phyloP scores from a whole-genome alignment of 1,284 basidiomycete genomes.

The Naganishia albida region DNA sequence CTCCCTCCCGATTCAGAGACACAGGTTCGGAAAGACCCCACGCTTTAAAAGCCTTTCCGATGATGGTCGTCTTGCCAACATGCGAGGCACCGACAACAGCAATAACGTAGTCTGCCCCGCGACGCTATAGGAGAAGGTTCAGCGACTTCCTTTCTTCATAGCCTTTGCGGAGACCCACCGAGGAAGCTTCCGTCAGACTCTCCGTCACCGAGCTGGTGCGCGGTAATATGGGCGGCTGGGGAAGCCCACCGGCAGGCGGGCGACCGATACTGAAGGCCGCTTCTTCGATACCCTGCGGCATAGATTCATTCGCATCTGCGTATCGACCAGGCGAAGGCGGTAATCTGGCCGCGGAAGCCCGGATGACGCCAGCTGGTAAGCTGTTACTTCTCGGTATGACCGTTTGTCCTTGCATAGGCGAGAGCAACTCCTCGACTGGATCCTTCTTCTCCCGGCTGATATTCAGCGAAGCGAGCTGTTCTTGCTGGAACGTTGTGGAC shows the following conservation, averaged over 20 bases:
- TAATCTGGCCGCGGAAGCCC: background rate
- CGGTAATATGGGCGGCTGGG: background rate
- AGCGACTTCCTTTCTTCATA: too few species aligned
- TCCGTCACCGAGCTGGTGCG: background rate
- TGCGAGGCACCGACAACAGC: constrained; percentile 48
- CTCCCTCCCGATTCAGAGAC: constrained; percentile 33
- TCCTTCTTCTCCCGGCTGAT: background rate
- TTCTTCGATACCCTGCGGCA: background rate
- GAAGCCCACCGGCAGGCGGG: background rate
- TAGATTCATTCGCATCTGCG: background rate
- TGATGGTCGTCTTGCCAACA: constrained; percentile 50
- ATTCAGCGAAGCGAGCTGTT: background rate
- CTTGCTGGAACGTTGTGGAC: constrained; percentile 13
- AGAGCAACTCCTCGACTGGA: background rate
- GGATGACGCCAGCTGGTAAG: background rate
- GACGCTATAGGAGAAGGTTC: background rate
- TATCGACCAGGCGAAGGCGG: constrained; percentile 1
- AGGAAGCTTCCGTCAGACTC: background rate
- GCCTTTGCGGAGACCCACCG: background rate
- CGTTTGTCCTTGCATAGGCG: background rate
- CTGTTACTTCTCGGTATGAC: background rate
- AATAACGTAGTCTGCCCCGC: constrained; percentile 43
- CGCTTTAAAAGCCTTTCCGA: constrained; percentile 44
- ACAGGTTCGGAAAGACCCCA: constrained; percentile 45
- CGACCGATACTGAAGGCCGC: background rate